Conservation (phyloP, 805 yeast species). For the Nakazawaea ambrosiae region DNA sequence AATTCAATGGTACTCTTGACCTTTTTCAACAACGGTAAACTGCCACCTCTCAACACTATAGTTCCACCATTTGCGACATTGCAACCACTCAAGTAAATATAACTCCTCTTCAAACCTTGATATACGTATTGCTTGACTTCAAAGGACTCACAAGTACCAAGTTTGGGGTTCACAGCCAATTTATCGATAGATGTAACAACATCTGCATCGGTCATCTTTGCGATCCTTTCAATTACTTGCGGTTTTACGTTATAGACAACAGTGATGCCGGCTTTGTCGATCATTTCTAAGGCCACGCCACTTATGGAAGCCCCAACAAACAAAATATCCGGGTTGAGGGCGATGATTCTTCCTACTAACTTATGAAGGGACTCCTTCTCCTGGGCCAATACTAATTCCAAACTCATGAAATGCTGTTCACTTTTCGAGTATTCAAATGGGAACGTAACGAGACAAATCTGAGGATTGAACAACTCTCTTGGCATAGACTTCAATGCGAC, state of each 20-base stretch:
- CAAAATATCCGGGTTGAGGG: constrained; percentile 72
- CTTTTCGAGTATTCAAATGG: constrained; percentile 80
- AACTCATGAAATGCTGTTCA: constrained; percentile 73
- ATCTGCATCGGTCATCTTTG: constrained; percentile 77
- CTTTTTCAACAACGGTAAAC: constrained; percentile 49
- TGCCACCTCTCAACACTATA: constrained; percentile 76
- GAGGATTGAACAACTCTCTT: constrained; percentile 52
- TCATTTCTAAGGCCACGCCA: constrained; percentile 68
- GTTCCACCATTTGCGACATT: constrained; percentile 73
- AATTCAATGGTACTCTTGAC: constrained; percentile 78
- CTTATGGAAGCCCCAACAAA: constrained; percentile 75
- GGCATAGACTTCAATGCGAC: constrained; percentile 81
- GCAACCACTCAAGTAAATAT: constrained; percentile 75
- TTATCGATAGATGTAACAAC: constrained; percentile 82
- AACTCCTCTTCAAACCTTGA: constrained; percentile 55
- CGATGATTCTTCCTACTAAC: constrained; percentile 68
- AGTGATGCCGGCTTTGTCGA: constrained; percentile 70
- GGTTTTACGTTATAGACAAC: constrained; percentile 80
- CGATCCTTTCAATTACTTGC: constrained; percentile 69
- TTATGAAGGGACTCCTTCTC: constrained; percentile 80
- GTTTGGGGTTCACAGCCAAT: constrained; percentile 58
- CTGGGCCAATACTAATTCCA: constrained; percentile 80
- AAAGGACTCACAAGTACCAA: constrained; percentile 72
- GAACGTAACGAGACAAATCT: constrained; percentile 76
- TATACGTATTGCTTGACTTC: constrained; percentile 62